phyloP scores from a whole-genome alignment of 768 basidiomycete genomes.

The Amanita subjunquillea region DNA sequence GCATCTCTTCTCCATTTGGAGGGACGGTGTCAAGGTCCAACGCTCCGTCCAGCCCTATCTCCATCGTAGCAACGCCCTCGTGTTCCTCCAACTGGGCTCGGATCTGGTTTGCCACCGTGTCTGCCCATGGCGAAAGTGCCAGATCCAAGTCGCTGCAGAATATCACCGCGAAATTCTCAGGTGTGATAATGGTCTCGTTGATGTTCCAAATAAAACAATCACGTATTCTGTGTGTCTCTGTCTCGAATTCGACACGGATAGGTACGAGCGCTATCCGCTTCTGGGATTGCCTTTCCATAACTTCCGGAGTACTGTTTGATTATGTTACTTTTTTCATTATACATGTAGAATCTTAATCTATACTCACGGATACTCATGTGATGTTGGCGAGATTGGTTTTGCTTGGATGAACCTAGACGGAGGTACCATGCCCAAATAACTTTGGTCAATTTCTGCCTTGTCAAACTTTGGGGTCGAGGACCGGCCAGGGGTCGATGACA shows the following conservation, averaged over 20 bases:
- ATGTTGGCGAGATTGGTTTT: slow-evolving; percentile 44
- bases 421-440: slow-evolving; percentile 80
- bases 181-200: slow-evolving; percentile 77
- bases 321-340: neutral
- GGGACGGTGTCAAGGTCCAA: slow-evolving; percentile 32
- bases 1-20: slow-evolving; percentile 42
- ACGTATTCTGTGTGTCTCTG: slow-evolving; percentile 81
- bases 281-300: slow-evolving; percentile 52
- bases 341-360: neutral
- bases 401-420: slow-evolving; percentile 69
- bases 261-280: slow-evolving; percentile 58
- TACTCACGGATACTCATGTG: slow-evolving; percentile 71
- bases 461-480: slow-evolving; percentile 26
- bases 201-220: slow-evolving; percentile 97
- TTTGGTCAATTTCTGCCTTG: slow-evolving; percentile 70
- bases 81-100: slow-evolving; percentile 87
- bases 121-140: slow-evolving; percentile 51
- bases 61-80: slow-evolving; percentile 71
- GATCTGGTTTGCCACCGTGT: slow-evolving; percentile 80
- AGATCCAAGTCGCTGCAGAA: slow-evolving; percentile 89
- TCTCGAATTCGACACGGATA: slow-evolving; percentile 92
- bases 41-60: slow-evolving; percentile 52
- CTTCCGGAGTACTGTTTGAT: slow-evolving; percentile 46
- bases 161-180: slow-evolving; percentile 73
- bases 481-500: slow-evolving; percentile 27